phyloP scores from a whole-genome alignment of 73 alveolate species.

The Halteria grandinella region DNA sequence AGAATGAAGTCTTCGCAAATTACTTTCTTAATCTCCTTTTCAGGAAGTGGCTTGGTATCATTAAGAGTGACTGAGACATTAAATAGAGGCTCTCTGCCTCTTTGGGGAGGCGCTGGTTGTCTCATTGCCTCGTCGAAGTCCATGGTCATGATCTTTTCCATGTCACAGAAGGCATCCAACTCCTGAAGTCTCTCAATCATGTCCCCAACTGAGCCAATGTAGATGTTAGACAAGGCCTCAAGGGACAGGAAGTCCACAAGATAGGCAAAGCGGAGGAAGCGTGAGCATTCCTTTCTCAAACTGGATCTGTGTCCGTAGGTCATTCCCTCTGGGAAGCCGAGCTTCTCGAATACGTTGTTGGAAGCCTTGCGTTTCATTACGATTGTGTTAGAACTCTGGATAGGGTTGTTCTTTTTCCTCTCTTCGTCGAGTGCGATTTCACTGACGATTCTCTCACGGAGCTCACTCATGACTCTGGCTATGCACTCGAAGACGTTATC shows the following conservation, averaged over 20 bases:
- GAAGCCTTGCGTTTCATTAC: slow-evolving; percentile 67
- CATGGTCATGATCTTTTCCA: slow-evolving; percentile 52
- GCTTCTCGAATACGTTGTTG: slow-evolving; percentile 71
- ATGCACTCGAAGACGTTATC: slow-evolving; percentile 73
- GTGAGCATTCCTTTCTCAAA: slow-evolving; percentile 83
- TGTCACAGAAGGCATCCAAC: slow-evolving; percentile 36
- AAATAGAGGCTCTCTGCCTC: slow-evolving; percentile 65
- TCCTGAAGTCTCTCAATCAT: slow-evolving; percentile 64
- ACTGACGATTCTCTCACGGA: slow-evolving; percentile 70
- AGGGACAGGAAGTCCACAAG: slow-evolving; percentile 79
- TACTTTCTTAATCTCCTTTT: slow-evolving; percentile 9
- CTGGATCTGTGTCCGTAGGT: slow-evolving; percentile 82
- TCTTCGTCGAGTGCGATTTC: slow-evolving; percentile 78
- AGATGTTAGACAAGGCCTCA: slow-evolving; percentile 75
- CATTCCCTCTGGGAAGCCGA: slow-evolving; percentile 91
- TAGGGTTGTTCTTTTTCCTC: slow-evolving; percentile 66
- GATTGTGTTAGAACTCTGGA: slow-evolving; percentile 57
- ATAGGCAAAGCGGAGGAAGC: slow-evolving; percentile 81
- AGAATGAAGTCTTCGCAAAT: slow-evolving; percentile 58
- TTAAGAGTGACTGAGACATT: slow-evolving; percentile 53
- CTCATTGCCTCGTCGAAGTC: slow-evolving; percentile 57
- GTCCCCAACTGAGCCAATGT: slow-evolving; percentile 74
- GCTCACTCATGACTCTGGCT: slow-evolving; percentile 63
- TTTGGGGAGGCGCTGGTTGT: slow-evolving; percentile 60
- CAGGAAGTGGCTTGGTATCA: slow-evolving; percentile 26